Percentiles rank a stretch among this genome's conserved stretches.
Evolutionary conservation across 257 asterid genomes (phyloP).

Genomic region (Cinchona pubescens): DNA sequence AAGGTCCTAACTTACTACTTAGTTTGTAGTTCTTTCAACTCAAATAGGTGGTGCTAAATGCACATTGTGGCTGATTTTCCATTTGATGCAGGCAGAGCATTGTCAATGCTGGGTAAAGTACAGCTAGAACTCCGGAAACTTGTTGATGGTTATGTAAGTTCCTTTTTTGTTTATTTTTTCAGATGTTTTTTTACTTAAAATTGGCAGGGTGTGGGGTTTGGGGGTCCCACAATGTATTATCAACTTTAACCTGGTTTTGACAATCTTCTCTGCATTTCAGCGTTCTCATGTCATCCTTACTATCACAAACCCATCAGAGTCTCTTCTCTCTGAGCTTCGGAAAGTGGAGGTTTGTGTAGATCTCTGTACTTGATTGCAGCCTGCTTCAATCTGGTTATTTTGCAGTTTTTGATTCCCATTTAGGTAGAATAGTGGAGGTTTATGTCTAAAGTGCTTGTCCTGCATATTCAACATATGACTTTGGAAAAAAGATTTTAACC

Average conservation of each 20-base stretch:
- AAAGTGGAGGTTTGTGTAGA: conserved; percentile 81
- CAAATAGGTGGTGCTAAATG: not conserved
- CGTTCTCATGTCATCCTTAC: conserved; percentile 78
- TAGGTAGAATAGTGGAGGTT: not conserved
- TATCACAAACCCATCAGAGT: conserved; percentile 90
- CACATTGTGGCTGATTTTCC: not conserved
- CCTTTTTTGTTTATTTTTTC: conserved; percentile 15
- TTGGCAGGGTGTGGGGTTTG: not conserved
- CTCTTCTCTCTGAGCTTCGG: conserved; percentile 89
- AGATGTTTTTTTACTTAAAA: too few relatives aligned
- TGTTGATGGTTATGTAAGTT: conserved; percentile 77
- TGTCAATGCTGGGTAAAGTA: conserved; percentile 66
- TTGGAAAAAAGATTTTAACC: not conserved
- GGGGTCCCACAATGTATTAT: not conserved
- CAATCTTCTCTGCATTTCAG: conserved; percentile 48
- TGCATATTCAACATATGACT: not conserved
- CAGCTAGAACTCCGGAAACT: conserved; percentile 91
- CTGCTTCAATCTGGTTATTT: not conserved
- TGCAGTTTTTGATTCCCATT: not conserved
- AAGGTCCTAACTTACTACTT: not conserved
- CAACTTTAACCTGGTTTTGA: conserved; percentile 25
- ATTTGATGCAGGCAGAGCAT: conserved; percentile 60
- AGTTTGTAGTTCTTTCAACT: not conserved
- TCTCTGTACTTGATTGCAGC: conserved; percentile 10
- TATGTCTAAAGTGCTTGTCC: not conserved